Evolutionary conservation across 306 rosid species (phyloP).

Genomic region (Cicer arietinum): DNA sequence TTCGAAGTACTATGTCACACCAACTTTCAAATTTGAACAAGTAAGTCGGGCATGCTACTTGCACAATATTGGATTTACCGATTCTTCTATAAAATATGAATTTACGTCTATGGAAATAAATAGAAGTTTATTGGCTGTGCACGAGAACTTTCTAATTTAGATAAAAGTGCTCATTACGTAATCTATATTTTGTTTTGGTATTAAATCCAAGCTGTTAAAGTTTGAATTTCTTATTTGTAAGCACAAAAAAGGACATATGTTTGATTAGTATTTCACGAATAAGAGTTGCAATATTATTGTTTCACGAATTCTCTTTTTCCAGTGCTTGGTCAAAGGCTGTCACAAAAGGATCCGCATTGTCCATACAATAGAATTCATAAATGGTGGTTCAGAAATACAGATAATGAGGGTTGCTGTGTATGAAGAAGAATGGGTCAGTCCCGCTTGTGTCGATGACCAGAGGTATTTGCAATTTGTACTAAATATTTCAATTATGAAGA

Average conservation of each 20-base stretch:
- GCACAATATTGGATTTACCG: neutral
- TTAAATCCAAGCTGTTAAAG: slow-evolving; percentile 2
- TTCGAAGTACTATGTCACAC: slow-evolving; percentile 65
- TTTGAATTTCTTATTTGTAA: slow-evolving; percentile 5
- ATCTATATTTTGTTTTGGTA: neutral
- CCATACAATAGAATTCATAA: slow-evolving; percentile 83
- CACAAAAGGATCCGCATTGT: slow-evolving; percentile 88
- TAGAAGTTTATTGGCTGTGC: slow-evolving; percentile 2
- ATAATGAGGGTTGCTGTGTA: slow-evolving; percentile 88
- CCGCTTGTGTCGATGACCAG: slow-evolving; percentile 57
- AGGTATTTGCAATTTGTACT: slow-evolving; percentile 58
- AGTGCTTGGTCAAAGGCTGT: slow-evolving; percentile 97
- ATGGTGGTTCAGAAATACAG: slow-evolving; percentile 88
- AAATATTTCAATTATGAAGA: slow-evolving; percentile 8
- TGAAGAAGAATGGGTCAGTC: slow-evolving; percentile 91
- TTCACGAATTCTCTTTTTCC: slow-evolving; percentile 28
- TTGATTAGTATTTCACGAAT: slow-evolving; percentile 11
- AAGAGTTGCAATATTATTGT: neutral
- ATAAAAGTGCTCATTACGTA: neutral
- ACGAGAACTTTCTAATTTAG: slow-evolving; percentile 13
- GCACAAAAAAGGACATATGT: neutral
- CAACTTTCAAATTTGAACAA: slow-evolving; percentile 93
- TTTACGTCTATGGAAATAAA: slow-evolving; percentile 17
- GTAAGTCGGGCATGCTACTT: slow-evolving; percentile 55
- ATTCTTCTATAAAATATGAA: neutral